phyloP scores from a whole-genome alignment of 1,284 basidiomycete genomes.

The Tranzscheliella williamsii region DNA sequence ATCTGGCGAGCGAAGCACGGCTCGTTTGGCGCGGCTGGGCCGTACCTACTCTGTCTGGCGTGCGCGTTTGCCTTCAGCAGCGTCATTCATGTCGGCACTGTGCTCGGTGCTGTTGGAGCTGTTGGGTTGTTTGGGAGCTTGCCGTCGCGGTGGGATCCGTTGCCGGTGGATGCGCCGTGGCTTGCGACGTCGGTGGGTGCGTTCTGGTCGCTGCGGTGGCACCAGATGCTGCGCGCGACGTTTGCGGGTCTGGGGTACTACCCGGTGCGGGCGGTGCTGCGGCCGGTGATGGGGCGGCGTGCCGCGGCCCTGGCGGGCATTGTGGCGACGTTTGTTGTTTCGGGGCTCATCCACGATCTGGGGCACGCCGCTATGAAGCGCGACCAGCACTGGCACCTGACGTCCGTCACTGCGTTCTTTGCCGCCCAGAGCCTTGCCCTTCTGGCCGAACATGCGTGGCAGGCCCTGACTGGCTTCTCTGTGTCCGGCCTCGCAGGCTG shows the following conservation, averaged over 20 bases:
- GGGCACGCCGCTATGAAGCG: slow-evolving; percentile 12
- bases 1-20: slow-evolving; percentile 12
- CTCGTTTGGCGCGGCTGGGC: slow-evolving; percentile 12
- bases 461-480: not conserved
- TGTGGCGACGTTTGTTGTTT: slow-evolving; percentile 16
- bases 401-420: slow-evolving; percentile 12
- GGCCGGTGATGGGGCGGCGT: slow-evolving; percentile 1
- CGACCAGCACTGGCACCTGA: not conserved
- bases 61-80: slow-evolving; percentile 5
- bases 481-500: slow-evolving; percentile 22
- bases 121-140: slow-evolving; percentile 4
- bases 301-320: slow-evolving; percentile 9
- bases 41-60: slow-evolving; percentile 9
- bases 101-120: not conserved
- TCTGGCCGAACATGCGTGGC: slow-evolving; percentile 17
- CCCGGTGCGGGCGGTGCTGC: slow-evolving; percentile 3
- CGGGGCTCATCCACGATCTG: slow-evolving; percentile 24
- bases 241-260: slow-evolving; percentile 21
- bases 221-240: slow-evolving; percentile 19
- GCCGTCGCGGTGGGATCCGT: slow-evolving; percentile 24
- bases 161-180: slow-evolving; percentile 5
- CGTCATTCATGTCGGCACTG: slow-evolving; percentile 4
- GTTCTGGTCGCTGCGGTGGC: slow-evolving; percentile 33
- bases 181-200: slow-evolving; percentile 12
- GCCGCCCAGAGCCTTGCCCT: slow-evolving; percentile 11